Base-by-base conservation (phyloP, 1,139 yeast species). In the Sugiyamaella novakii region DNA sequence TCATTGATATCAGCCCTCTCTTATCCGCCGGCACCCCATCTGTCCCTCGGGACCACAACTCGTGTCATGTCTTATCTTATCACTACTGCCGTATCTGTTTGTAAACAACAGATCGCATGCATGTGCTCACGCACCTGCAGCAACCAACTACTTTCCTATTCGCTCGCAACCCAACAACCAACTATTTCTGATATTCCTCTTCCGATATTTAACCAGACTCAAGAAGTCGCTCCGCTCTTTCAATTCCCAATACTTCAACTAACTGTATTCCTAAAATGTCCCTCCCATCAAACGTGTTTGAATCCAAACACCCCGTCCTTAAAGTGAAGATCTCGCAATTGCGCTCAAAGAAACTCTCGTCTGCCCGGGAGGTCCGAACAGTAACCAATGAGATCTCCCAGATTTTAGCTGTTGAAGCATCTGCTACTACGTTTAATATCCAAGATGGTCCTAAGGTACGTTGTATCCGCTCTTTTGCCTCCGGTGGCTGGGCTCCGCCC, bases 371-470 rank as follows among this genome's bases (percentile, higher is more conserved):
- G 17, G 63, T 60, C 27, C 59, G 65, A 18, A 52, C 53, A 27
- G 46, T 65, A 49, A 54, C 58, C 33, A 38, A 51, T 11, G 66
- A 64, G 47, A 56, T 67, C 38, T 50, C 69, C 7, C 49, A 59
- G 14, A 52, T 67, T 15, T 55, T 66, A 18, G 67, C 70, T 2
- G 61, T 59, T 21, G 69, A 65, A 51, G 64, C 66, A n/a, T 47
- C 59, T 12, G 51, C 49, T 19, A 41, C 39, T 10, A 57, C 54
- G 10, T 60, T 62, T 38, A 22, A 37, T 11, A 48, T 47, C 5
- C 36, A 33, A 15, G 44, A 41, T n/a, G 58, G 54, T 2, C 44
- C 50, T 15, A 39, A 40, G 33, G 28, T 51, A 37, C 10, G 31
- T 19, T 24, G n/a, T n/a, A n/a, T 8, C 17, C 14, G 12, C 34